These are phyloP conservation scores for Plasmodium malariae DNA, from an alignment of 169 alveolate species.

Conservation along the genomic window DNA sequence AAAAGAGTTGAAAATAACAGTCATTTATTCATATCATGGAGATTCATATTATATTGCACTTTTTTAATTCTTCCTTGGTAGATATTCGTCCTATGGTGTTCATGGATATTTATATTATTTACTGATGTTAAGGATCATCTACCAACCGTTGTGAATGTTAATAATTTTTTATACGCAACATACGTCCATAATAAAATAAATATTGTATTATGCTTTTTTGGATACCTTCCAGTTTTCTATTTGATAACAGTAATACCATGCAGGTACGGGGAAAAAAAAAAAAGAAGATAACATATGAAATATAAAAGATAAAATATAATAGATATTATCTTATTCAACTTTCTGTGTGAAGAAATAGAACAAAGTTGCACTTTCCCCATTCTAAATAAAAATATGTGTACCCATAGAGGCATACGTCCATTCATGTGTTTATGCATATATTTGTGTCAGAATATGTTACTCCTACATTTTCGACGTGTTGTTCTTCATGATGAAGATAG, in stretches of 20 bases:
- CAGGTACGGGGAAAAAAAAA: conserved; percentile 46
- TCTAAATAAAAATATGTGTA: background rate
- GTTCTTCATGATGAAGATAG: conserved; percentile 61
- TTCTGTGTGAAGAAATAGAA: background rate
- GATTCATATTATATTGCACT: background rate
- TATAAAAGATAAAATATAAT: no score
- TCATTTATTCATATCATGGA: background rate
- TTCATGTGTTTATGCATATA: no score
- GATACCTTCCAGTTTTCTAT: conserved; percentile 59
- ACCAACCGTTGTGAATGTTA: conserved; percentile 38
- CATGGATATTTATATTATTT: conserved; percentile 72
- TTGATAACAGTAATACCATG: conserved; percentile 72
- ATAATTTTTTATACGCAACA: conserved; percentile 71
- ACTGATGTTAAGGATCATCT: conserved; percentile 56
- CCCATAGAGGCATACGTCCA: background rate
- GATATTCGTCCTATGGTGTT: conserved; percentile 53
- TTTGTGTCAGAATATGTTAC: conserved; percentile 60
- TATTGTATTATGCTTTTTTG: conserved; percentile 59
- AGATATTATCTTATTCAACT: no score
- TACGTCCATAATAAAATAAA: conserved; percentile 61
- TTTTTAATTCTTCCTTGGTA: background rate
- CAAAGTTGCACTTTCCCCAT: background rate
- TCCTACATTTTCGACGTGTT: conserved; percentile 49
- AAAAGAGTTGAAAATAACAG: background rate
- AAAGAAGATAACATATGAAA: background rate